phyloP scores from a whole-genome alignment of 129 eudicot species.

The Tagetes patula region DNA sequence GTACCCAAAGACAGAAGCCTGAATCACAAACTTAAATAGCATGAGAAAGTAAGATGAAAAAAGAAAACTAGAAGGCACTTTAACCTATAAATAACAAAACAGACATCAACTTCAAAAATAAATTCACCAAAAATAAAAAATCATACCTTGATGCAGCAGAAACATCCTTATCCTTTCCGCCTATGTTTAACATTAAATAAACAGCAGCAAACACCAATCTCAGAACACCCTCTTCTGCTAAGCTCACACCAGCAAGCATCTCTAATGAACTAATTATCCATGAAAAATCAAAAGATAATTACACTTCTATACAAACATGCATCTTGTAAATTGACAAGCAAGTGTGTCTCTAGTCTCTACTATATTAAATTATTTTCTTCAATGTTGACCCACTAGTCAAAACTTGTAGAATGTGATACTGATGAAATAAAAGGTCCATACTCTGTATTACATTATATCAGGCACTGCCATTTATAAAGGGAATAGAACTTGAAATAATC shows the following conservation, averaged over 20 bases:
- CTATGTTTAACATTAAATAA: constrained; percentile 61
- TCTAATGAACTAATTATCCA: constrained; percentile 74
- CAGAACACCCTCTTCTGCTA: constrained; percentile 90
- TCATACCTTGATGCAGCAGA: constrained; percentile 82
- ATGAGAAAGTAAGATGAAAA: constrained; percentile 22
- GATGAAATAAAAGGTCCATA: constrained; percentile 5
- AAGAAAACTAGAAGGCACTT: constrained; percentile 12
- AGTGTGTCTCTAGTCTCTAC: background rate
- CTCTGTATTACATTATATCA: constrained; percentile 2
- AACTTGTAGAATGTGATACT: background rate
- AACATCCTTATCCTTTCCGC: constrained; percentile 69
- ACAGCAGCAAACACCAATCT: constrained; percentile 80
- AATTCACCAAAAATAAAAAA: background rate
- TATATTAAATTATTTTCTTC: constrained; percentile 8
- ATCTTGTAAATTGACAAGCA: constrained; percentile 15
- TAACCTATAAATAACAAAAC: constrained; percentile 19
- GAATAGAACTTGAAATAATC: background rate
- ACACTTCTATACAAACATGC: constrained; percentile 28
- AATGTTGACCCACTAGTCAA: constrained; percentile 13
- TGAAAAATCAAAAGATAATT: constrained; percentile 30
- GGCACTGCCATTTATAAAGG: background rate
- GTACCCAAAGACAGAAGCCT: constrained; percentile 84
- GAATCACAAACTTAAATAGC: constrained; percentile 37
- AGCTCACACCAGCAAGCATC: constrained; percentile 69
- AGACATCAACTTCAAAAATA: constrained; percentile 3